Evolutionary conservation across 768 basidiomycete genomes (phyloP).

Genomic region (Auriscalpium orientale): DNA sequence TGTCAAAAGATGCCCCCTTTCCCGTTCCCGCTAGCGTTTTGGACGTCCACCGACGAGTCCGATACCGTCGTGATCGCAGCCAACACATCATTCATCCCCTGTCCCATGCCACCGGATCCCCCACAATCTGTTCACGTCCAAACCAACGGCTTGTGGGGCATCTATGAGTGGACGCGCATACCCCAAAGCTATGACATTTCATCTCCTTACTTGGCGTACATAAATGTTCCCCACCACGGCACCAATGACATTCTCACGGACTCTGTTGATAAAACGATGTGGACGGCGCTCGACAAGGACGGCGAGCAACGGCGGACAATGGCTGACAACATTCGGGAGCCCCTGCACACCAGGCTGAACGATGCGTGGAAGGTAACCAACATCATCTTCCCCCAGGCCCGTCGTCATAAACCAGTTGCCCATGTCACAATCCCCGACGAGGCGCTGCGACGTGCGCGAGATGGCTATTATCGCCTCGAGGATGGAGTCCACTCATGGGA

Average conservation of each 20-base stretch:
- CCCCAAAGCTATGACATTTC: no score
- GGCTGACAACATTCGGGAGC: constrained; percentile 14
- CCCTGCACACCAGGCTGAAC: not conserved
- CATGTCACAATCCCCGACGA: not conserved
- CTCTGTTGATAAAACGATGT: constrained; percentile 9
- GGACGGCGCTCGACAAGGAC: not conserved
- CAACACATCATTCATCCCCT: no score
- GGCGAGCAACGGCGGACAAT: constrained; percentile 1
- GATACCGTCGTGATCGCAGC: no score
- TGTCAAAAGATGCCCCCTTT: no score
- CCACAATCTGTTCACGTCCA: no score
- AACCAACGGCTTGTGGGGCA: no score
- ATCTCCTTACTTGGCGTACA: no score
- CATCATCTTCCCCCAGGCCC: not conserved
- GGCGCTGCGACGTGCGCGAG: not conserved
- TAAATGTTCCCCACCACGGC: constrained; percentile 7
- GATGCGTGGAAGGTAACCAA: not conserved
- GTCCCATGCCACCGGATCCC: no score
- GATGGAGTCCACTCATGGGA: not conserved
- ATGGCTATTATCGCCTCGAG: not conserved
- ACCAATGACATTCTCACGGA: constrained; percentile 25
- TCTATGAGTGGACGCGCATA: no score
- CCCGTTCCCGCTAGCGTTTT: no score
- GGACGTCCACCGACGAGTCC: no score
- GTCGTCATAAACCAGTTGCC: not conserved